These are phyloP conservation scores for Biscogniauxia marginata DNA, from an alignment of 2,329 filamentous ascomycete species.

Conservation along the genomic window DNA sequence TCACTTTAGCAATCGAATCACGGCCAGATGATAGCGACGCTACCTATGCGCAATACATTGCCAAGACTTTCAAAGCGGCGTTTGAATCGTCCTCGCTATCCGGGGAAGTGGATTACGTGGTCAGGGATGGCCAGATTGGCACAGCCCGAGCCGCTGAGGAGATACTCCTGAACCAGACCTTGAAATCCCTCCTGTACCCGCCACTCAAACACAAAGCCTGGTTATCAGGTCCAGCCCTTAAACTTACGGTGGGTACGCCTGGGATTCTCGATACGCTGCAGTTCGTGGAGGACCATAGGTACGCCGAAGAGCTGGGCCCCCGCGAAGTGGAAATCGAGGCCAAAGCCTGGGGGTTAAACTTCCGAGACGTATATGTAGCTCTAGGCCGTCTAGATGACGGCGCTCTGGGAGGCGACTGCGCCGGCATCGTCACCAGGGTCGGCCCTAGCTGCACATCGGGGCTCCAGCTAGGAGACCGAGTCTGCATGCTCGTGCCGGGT, in stretches of 20 bases:
- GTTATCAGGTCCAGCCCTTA: constrained; percentile 17
- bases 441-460: constrained; percentile 12
- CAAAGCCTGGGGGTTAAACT: constrained; percentile 17
- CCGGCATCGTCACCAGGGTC: constrained; percentile 32
- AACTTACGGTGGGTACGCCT: constrained; percentile 14
- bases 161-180: constrained; percentile 2
- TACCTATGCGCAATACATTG: constrained; percentile 11
- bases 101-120: constrained; percentile 18
- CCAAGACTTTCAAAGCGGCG: constrained; percentile 14
- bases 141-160: constrained; percentile 13
- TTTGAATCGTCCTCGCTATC: constrained; percentile 10
- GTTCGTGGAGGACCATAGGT: constrained; percentile 21
- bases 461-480: constrained; percentile 16
- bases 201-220: constrained; percentile 10
- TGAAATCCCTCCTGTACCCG: constrained; percentile 12
- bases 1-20: constrained; percentile 21
- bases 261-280: constrained; percentile 23
- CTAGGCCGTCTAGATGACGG: constrained; percentile 13
- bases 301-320: constrained; percentile 7
- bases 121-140: constrained; percentile 9
- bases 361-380: constrained; percentile 16
- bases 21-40: not conserved
- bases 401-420: constrained; percentile 22
- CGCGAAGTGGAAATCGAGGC: constrained; percentile 22
- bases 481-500: constrained; percentile 9